phyloP scores from a whole-genome alignment of 1,139 yeast genomes.

The Kodamaea arcana region DNA sequence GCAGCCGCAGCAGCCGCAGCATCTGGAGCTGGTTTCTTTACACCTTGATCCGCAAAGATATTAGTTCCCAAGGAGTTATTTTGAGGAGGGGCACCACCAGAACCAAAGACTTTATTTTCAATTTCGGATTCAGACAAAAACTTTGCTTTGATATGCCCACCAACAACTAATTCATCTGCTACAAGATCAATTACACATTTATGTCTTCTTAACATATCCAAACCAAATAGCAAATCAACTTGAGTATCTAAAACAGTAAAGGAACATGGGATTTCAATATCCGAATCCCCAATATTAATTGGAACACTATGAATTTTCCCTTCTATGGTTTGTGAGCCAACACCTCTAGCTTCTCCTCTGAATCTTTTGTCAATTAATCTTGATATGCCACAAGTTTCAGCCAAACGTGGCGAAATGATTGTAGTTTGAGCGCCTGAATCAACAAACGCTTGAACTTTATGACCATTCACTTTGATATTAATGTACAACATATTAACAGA shows the following conservation, averaged over 20 bases:
- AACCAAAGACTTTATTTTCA: constrained; percentile 30
- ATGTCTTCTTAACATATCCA: constrained; percentile 84
- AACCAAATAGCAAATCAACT: constrained; percentile 65
- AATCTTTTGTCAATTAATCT: constrained; percentile 79
- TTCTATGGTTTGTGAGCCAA: constrained; percentile 72
- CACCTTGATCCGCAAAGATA: constrained; percentile 2
- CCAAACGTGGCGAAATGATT: constrained; percentile 72
- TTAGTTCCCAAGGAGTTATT: constrained; percentile 1
- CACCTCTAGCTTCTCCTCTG: constrained; percentile 83
- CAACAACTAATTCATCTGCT: constrained; percentile 65
- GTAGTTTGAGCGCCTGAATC: constrained; percentile 96
- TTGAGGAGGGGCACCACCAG: constrained; percentile 5
- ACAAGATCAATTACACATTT: constrained; percentile 77
- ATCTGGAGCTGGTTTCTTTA: constrained; percentile 14
- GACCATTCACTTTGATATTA: constrained; percentile 71
- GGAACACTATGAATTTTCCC: constrained; percentile 93
- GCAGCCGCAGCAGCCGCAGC: constrained; percentile 29
- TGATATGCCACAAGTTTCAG: constrained; percentile 65
- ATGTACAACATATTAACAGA: constrained; percentile 81
- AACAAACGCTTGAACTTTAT: constrained; percentile 83
- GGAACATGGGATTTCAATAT: constrained; percentile 62
- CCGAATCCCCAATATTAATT: constrained; percentile 61
- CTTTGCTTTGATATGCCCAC: constrained; percentile 60
- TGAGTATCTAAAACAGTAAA: constrained; percentile 76
- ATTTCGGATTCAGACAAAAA: constrained; percentile 75